Base-by-base conservation (phyloP, 257 asterid genomes). In the Linaria vulgaris region DNA sequence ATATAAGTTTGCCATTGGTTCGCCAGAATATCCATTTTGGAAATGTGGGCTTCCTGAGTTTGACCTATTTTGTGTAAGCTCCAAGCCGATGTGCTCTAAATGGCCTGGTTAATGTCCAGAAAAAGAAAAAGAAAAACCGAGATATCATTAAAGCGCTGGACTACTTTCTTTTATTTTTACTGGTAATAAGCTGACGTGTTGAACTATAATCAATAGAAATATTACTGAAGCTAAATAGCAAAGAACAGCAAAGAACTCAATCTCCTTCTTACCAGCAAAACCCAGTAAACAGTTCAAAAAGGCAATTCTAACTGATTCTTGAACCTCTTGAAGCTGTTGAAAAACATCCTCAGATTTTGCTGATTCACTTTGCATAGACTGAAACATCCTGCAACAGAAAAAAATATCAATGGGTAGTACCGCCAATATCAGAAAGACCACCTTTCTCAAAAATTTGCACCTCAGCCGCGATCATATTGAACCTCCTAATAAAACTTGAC, bases 241-340 rank as follows among this genome's bases (percentile, higher is more conserved):
- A 27, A 21, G 31, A 54, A 56, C 30, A 66, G 57, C 49, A 61
- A 47, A 34, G 53, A 47, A 48, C 20, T 67, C 24, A 11, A 44
- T 66, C 41, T 74, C 39, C 68, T 66, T 19, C 83, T 59, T 87
- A 92, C 99, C 96, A 70, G 94, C 88, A 78, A 92, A 92, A 80
- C 76, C 83, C 76, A 92, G 81, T 61, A 89, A 80, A 77, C 96
- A 92, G 78, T 85, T 92, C 69, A 92, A 72, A 72, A 92, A 85
- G 64, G 97, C 88, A 76, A 87, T 84, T 74, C 97, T 80, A 70
- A 92, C 88, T 60, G 99, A 83, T 68, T 92, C 97, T 67, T 85
- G 97, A 64, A 89, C 84, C 72, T 83, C 97, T 74, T 85, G 95
- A 78, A 92, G 90, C 82, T 87, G 91, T 43, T 74, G 68, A 78